These are phyloP conservation scores for Cutaneotrichosporon arboriforme DNA, from an alignment of 1,284 basidiomycete species.

Conservation along the genomic window DNA sequence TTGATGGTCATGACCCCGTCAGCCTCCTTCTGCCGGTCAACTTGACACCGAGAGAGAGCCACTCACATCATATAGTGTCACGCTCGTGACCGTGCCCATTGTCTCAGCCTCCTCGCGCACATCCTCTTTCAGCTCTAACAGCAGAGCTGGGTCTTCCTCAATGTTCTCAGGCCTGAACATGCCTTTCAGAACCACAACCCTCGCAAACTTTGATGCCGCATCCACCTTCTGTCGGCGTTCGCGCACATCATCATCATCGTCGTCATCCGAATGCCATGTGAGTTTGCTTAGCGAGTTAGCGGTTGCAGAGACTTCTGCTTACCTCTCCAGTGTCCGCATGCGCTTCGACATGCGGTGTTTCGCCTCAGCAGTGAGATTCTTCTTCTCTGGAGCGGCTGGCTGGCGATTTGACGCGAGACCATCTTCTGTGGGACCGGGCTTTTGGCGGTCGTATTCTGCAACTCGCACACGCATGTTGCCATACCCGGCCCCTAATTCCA, in stretches of 20 bases:
- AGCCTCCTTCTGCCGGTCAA: constrained; percentile 65
- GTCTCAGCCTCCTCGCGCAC: constrained; percentile 64
- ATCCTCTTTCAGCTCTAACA: constrained; percentile 53
- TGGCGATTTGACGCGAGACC: constrained; percentile 57
- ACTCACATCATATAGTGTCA: constrained; percentile 91
- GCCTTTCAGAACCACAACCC: constrained; percentile 85
- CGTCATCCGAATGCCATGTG: constrained; percentile 42
- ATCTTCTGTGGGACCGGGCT: constrained; percentile 65
- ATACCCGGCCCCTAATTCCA: constrained; percentile 68
- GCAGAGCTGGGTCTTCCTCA: constrained; percentile 74
- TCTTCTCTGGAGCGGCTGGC: constrained; percentile 50
- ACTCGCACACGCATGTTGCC: constrained; percentile 71
- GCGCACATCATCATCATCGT: constrained; percentile 27
- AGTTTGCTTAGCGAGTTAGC: constrained; percentile 33
- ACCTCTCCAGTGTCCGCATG: constrained; percentile 87
- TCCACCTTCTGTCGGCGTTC: not conserved
- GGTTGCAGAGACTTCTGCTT: not conserved
- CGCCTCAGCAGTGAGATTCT: constrained; percentile 63
- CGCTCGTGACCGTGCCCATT: constrained; percentile 92
- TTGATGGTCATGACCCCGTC: constrained; percentile 96
- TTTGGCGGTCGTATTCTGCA: constrained; percentile 64
- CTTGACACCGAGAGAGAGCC: not conserved
- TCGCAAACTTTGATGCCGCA: constrained; percentile 19
- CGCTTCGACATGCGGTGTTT: constrained; percentile 73
- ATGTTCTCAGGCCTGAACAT: constrained; percentile 91